Percentiles rank a stretch among this genome's conserved stretches.
Conservation (phyloP, 805 yeast genomes). For the Kodamaea kakaduensis region DNA sequence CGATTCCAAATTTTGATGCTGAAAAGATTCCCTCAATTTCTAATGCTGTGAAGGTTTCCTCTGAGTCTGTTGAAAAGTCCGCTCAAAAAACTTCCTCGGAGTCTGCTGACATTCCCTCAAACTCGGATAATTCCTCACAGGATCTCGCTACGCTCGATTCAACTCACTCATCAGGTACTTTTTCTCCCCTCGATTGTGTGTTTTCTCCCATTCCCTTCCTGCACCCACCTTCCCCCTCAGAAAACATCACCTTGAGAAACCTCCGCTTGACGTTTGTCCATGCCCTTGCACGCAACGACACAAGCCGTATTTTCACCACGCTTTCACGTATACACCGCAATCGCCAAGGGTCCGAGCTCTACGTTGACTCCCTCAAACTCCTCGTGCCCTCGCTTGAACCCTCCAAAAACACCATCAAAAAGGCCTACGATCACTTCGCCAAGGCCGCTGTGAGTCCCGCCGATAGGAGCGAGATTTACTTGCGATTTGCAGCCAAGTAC, state of each 20-base stretch:
- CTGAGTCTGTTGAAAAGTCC: no score
- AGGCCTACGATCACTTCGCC: neutral
- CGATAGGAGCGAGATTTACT: neutral
- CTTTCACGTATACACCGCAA: neutral
- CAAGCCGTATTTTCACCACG: conserved; percentile 4
- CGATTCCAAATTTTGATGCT: no score
- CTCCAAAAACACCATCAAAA: neutral
- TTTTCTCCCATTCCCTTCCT: no score
- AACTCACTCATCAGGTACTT: no score
- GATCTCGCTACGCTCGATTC: no score
- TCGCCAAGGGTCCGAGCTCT: neutral
- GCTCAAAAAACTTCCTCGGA: no score
- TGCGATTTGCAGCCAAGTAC: conserved; percentile 1
- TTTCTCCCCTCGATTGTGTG: no score
- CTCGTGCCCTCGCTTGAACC: conserved; percentile 2
- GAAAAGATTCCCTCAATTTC: no score
- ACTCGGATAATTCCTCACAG: no score
- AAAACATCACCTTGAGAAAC: neutral
- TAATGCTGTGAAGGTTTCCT: no score
- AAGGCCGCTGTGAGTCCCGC: neutral
- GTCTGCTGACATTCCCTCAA: no score
- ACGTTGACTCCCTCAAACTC: neutral
- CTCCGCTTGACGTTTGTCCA: conserved; percentile 5
- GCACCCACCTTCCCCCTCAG: no score
- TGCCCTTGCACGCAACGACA: conserved; percentile 3